Evolutionary conservation across 2,329 filamentous ascomycete genomes (phyloP), one percentile per base, ranked within the genome.

Genomic region (Trichophyton equinum): DNA sequence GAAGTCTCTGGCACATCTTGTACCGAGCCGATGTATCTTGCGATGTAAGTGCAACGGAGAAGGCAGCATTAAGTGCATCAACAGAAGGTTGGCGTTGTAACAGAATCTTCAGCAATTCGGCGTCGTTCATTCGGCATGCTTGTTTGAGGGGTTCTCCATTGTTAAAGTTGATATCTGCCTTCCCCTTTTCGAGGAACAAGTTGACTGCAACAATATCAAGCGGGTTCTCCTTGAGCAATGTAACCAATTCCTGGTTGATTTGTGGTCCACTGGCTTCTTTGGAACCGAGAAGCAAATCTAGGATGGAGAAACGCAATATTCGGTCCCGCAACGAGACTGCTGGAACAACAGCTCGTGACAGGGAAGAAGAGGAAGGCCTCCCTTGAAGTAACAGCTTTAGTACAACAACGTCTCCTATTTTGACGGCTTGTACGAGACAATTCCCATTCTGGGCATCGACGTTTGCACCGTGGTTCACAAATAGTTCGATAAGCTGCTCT

Each of bases 351-450:
- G 59, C 65, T 42, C 57, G 58, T n/a, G 62, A 60, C 22, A 66
- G 65, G 7, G 65, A 58, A 33, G 46, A 46, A 27, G 57, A 58
- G 9, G 64, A 64, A 49, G 62, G 60, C 9, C 55, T 49, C 5
- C 65, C 65, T 30, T 61, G 56, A n/a, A 65, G 59, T 8, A 66
- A 60, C n/a, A 66, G 6, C 18, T 60, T 64, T 3, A 65, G 30
- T 20, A 60, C 30, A 57, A 60, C 46, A 6, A 66, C 46, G 53
- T 66, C 64, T 20, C 65, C 65, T 27, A 51, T 22, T 20, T 51
- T 59, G 18, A 61, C 61, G 18, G 61, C 56, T 60, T 63, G 58
- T 30, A 61, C 58, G 20, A 66, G 62, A 27, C 65, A 66, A 53
- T 63, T 63, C 2, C 65, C 65, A 30, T 57, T 47, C 7, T 58